Percentiles rank a stretch among this genome's conserved stretches.
Conservation (phyloP, 2,329 filamentous ascomycete species). For the Ceratocystis colombiana region DNA sequence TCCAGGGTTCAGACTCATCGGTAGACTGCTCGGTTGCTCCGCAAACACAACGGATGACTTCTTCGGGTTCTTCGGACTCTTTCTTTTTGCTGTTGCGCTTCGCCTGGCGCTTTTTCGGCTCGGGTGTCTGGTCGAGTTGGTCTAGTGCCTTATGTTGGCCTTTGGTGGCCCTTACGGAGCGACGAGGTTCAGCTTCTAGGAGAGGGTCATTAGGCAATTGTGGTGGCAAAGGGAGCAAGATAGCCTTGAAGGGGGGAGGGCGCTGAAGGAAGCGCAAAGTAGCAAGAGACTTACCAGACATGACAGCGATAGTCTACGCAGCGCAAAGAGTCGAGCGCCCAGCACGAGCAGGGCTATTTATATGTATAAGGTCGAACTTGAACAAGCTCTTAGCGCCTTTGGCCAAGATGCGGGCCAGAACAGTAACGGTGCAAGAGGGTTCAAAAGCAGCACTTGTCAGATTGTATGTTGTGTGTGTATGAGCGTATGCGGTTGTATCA, state of each 20-base stretch:
- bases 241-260: not conserved
- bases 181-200: conserved; percentile 62
- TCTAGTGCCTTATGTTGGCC: conserved; percentile 91
- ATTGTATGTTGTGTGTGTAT: not conserved
- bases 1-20: conserved; percentile 83
- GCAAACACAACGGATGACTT: conserved; percentile 87
- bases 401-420: not conserved
- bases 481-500: not conserved
- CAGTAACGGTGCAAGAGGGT: not conserved
- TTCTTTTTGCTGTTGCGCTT: conserved; percentile 50
- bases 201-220: conserved; percentile 29
- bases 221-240: not conserved
- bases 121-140: conserved; percentile 51
- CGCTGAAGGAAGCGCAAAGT: not conserved
- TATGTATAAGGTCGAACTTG: not conserved
- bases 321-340: not conserved
- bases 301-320: not conserved
- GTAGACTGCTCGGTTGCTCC: conserved; percentile 78
- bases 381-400: not conserved
- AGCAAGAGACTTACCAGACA: conserved; percentile 10
- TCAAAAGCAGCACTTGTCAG: not conserved
- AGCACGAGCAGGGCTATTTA: not conserved
- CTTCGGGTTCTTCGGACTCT: conserved; percentile 39
- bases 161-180: conserved; percentile 92
- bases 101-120: conserved; percentile 45